Evolutionary conservation across 495 filamentous ascomycete genomes (phyloP), one percentile per base, ranked within the genome.

Genomic region (Penicillium crystallinum): DNA sequence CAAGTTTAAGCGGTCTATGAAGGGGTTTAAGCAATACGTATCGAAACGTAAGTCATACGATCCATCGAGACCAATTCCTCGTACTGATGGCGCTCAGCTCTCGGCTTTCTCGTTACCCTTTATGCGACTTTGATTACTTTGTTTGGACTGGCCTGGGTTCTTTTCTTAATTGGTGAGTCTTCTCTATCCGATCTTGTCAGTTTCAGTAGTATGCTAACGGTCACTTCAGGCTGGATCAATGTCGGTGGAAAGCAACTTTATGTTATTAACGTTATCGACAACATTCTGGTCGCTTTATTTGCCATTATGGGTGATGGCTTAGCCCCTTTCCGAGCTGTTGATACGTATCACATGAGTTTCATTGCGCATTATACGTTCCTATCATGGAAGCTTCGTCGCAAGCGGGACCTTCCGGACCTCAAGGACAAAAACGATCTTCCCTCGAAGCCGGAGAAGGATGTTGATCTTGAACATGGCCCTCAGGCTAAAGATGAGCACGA

Each of bases 271-370:
- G 67, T 90, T 46, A 89, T 90, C 58, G 88, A 92, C 71, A 82
- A 84, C 58, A 70, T 89, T 21, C 74, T 92, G 18, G 87, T 91
- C 1, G 88, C 82, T 6, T 74, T 92, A 7, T 91, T 92, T 56
- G 86, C 81, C 27, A 65, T 92, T 37, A 84, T 90, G 51, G 88
- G 88, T 33, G 87, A 89, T 59, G 87, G 87, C 3, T 70, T 92
- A 12, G 84, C 83, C 6, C 88, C 88, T 5, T 92, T 88, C 56
- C 81, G 88, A 14, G 78, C 81, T 6, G 73, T 89, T 4, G 88
- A 92, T 61, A 92, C 88, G 0, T 92, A 91, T 64, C 87, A 91
- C 59, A 89, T 89, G 86, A 75, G 78, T 34, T 89, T 77, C 59
- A 84, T 89, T 46, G 82, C 83, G 0, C 77, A 78, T 50, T 81